Percentiles rank a stretch among this genome's conserved stretches.
Evolutionary conservation across 2,329 filamentous ascomycete species (phyloP).

Genomic region (Colletotrichum higginsianum): DNA sequence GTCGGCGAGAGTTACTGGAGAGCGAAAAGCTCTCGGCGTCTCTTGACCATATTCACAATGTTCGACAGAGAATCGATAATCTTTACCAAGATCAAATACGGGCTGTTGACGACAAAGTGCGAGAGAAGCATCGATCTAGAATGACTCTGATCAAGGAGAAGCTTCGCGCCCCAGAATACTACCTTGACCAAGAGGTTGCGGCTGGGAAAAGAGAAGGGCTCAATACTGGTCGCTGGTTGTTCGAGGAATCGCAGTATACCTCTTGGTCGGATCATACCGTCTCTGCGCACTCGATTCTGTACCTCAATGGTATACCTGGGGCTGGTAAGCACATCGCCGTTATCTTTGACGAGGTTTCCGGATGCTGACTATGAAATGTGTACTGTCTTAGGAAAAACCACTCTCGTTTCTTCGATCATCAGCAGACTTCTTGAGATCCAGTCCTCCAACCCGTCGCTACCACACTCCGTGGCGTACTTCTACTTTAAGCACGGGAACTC

Average conservation of each 20-base stretch:
- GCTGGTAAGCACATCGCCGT: no score
- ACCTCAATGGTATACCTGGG: no score
- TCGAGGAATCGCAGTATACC: no score
- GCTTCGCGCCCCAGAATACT: no score
- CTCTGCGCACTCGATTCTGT: no score
- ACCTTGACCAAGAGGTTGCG: no score
- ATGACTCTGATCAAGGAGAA: no score
- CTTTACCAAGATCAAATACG: not conserved
- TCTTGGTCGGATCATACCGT: no score
- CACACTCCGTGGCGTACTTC: not conserved
- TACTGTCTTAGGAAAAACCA: not conserved
- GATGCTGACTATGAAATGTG: no score
- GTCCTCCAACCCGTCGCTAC: not conserved
- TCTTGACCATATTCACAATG: not conserved
- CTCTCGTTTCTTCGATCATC: not conserved
- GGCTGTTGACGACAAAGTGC: not conserved
- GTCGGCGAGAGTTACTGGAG: not conserved
- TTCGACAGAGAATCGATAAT: not conserved
- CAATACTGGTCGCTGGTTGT: no score
- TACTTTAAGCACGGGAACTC: conserved; percentile 4
- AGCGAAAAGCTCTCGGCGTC: conserved; percentile 4
- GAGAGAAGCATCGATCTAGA: not conserved
- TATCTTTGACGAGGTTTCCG: no score
- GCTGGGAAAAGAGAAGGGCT: no score
- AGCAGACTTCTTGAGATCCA: not conserved